phyloP scores from a whole-genome alignment of 164 flowering plant genomes.

The Aristolochia contorta region DNA sequence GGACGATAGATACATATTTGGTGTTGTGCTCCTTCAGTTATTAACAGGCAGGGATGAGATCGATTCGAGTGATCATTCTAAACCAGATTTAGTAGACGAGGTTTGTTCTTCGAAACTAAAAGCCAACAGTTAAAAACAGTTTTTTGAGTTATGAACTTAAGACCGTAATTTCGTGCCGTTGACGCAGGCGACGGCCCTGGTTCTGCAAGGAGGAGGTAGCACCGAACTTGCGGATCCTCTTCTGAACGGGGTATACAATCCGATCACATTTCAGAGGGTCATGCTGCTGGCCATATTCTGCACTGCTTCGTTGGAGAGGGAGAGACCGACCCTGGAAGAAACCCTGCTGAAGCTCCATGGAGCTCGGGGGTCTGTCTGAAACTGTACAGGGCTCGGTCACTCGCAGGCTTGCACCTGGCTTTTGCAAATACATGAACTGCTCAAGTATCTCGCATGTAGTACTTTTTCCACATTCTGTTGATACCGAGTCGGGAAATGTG shows the following conservation, averaged over 20 bases:
- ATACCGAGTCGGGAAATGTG: too few species aligned
- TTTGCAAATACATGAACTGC: too few species aligned
- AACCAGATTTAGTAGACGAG: conserved; percentile 11
- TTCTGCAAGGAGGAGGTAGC: conserved; percentile 5
- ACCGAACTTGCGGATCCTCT: conserved; percentile 10
- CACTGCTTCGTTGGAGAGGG: conserved; percentile 6
- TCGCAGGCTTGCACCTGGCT: too few species aligned
- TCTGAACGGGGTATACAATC: conserved; percentile 9
- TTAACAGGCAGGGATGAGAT: conserved; percentile 12
- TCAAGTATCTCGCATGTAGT: too few species aligned
- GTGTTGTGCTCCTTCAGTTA: conserved; percentile 18
- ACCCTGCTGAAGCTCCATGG: not conserved
- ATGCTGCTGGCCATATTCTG: conserved; percentile 7
- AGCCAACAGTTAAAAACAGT: too few species aligned
- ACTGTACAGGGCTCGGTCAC: too few species aligned
- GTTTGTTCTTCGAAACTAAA: conserved; percentile 6
- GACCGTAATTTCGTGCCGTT: not conserved
- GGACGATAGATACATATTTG: conserved; percentile 12
- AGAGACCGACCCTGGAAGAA: conserved; percentile 13
- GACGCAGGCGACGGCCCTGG: conserved; percentile 11
- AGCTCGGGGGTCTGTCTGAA: not conserved
- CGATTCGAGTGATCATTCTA: not conserved
- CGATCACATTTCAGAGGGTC: conserved; percentile 9
- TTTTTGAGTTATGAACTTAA: not conserved
- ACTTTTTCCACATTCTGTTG: too few species aligned